Evolutionary conservation across 2,329 filamentous ascomycete species (phyloP), one percentile per base, ranked within the genome.

Genomic region (Colletotrichum sp.): DNA sequence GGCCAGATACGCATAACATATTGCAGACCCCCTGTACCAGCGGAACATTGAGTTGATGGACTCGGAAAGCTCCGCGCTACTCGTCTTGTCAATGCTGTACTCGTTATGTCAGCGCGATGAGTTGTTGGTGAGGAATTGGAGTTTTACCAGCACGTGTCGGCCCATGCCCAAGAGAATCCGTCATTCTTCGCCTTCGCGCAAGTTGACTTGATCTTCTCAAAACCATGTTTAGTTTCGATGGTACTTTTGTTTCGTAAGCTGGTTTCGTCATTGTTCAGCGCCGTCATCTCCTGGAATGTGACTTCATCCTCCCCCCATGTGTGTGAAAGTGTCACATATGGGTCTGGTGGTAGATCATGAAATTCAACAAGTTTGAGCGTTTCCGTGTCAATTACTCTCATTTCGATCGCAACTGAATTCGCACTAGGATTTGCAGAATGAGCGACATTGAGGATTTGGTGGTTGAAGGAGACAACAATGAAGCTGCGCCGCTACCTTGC

Each of bases 261-360:
- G 28, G 24, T 39, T 8, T 55, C 44, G 4, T 18, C 28, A 15
- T 15, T n/a, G 59, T 7, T 55, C 30, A 39, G 8, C 6, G 34
- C 44, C 6, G 15, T 68, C 60, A 8, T 71, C 28, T 18, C 59
- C 52, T 81, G 75, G 64, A 81, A 82, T 7, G 74, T 76, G 6
- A 84, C 79, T 67, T 84, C 82, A 1, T 81, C 80, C 2, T 79
- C 71, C 16, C 77, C 80, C 83, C 84, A 85, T 0, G 83, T 84
- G 59, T 85, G 84, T 13, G 83, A 85, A 3, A 85, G 79, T 44
- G 84, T 85, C 32, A 81, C 83, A 66, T 84, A 86, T 2, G 48
- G 32, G 4, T 52, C 22, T 4, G 16, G 36, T 10, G 70, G 63
- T n/a, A 59, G 22, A 10, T 78, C 77, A 6, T 57, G n/a, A 15